Percentiles rank a stretch among this genome's conserved stretches.
These are phyloP conservation scores for Mortierella alpina DNA, from an alignment of 192 early-diverging fungal species.

Conservation along the genomic window DNA sequence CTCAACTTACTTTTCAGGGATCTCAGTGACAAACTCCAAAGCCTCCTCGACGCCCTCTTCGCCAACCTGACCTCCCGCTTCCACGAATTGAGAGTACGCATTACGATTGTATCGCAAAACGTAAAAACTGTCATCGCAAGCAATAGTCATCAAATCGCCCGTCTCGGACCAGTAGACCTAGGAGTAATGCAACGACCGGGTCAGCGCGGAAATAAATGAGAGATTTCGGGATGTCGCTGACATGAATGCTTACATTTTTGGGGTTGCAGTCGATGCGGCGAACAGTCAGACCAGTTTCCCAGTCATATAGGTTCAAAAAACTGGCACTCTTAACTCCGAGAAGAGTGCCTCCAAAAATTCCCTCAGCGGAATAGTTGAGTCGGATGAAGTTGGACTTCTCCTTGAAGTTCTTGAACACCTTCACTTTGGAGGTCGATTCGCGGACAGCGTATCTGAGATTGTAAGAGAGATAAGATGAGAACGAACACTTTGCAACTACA, in stretches of 20 bases:
- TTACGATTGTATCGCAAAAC: slow-evolving; percentile 91
- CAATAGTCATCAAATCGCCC: slow-evolving; percentile 92
- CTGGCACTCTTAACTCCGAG: slow-evolving; percentile 87
- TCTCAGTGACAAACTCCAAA: slow-evolving; percentile 94
- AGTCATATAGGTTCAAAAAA: slow-evolving; percentile 97
- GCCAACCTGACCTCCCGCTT: slow-evolving; percentile 73
- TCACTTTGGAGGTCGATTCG: slow-evolving; percentile 90
- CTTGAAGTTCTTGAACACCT: slow-evolving; percentile 96
- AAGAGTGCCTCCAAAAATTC: slow-evolving; percentile 94
- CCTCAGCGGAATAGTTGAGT: slow-evolving; percentile 89
- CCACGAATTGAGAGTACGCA: slow-evolving; percentile 81
- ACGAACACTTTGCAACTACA: neutral
- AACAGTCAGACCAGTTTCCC: slow-evolving; percentile 92
- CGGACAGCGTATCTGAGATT: slow-evolving; percentile 85
- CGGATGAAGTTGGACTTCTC: slow-evolving; percentile 81
- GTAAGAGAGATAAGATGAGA: neutral
- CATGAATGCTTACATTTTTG: slow-evolving; percentile 66
- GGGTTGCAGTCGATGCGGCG: slow-evolving; percentile 95
- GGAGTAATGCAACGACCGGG: neutral
- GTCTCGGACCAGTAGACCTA: slow-evolving; percentile 95
- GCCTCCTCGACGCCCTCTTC: slow-evolving; percentile 99
- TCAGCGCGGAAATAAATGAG: neutral
- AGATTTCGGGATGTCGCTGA: neutral
- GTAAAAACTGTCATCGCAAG: slow-evolving; percentile 94
- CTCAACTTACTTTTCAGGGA: slow-evolving; percentile 77